Evolutionary conservation across 2,329 filamentous ascomycete genomes (phyloP).

Genomic region (Davidsoniella neocaledoniae): DNA sequence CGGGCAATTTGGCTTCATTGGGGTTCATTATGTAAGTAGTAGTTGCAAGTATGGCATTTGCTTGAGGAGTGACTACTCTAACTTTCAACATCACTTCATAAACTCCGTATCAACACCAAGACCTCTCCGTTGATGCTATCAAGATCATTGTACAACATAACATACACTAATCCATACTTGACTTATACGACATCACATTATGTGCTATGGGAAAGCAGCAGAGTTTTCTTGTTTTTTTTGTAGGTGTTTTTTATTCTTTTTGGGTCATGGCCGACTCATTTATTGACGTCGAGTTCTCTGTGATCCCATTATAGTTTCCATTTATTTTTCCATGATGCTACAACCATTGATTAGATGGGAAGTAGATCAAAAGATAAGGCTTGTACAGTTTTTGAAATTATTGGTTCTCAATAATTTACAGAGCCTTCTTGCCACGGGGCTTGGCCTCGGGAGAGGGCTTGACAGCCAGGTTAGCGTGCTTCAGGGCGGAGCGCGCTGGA

Average conservation of each 20-base stretch:
- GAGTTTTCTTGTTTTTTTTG: slow-evolving; percentile 4
- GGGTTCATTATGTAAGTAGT: too few relatives aligned
- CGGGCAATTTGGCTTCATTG: too few relatives aligned
- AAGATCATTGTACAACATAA: too few relatives aligned
- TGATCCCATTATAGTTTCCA: not conserved
- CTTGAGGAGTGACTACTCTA: too few relatives aligned
- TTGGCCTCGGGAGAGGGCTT: slow-evolving; percentile 62
- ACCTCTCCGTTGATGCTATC: too few relatives aligned
- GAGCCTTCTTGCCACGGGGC: slow-evolving; percentile 60
- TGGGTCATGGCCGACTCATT: slow-evolving; percentile 7
- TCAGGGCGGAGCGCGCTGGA: slow-evolving; percentile 80
- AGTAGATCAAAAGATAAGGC: slow-evolving; percentile 9
- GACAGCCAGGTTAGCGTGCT: slow-evolving; percentile 58
- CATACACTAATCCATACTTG: too few relatives aligned
- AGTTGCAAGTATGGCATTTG: too few relatives aligned
- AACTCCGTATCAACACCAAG: too few relatives aligned
- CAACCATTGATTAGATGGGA: slow-evolving; percentile 5
- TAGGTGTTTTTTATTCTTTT: slow-evolving; percentile 9
- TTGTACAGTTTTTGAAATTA: slow-evolving; percentile 1
- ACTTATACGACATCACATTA: too few relatives aligned
- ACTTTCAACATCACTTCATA: too few relatives aligned
- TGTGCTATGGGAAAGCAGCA: not conserved
- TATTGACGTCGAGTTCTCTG: slow-evolving; percentile 2
- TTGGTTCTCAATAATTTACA: slow-evolving; percentile 7
- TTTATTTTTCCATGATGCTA: slow-evolving; percentile 5